Conservation (phyloP, 768 basidiomycete species). For the Russula emetica region DNA sequence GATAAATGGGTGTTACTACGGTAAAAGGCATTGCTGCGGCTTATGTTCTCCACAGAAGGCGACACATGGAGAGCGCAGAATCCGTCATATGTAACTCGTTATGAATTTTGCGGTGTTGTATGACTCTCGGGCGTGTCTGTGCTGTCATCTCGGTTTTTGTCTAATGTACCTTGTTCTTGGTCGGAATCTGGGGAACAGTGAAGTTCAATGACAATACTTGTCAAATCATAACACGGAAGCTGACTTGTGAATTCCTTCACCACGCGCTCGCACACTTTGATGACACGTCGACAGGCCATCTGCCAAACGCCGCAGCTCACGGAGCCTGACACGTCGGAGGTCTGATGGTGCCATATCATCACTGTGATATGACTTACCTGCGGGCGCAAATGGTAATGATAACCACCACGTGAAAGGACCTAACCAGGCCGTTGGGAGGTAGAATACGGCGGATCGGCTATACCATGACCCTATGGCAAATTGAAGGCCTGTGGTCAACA, state of each 20-base stretch:
- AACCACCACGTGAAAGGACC: slow-evolving; percentile 87
- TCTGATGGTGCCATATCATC: background rate
- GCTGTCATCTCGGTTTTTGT: background rate
- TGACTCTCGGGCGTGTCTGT: background rate
- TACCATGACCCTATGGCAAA: slow-evolving; percentile 89
- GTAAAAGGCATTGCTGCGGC: background rate
- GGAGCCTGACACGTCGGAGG: slow-evolving; percentile 53
- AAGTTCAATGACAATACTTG: background rate
- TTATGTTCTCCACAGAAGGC: background rate
- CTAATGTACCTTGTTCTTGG: background rate
- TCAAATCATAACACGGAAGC: background rate
- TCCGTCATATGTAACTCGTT: background rate
- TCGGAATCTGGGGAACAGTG: background rate
- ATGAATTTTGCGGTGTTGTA: background rate
- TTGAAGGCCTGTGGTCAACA: slow-evolving; percentile 82
- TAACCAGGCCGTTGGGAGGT: slow-evolving; percentile 85
- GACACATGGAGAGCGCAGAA: background rate
- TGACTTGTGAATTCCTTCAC: slow-evolving; percentile 24
- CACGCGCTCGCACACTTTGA: slow-evolving; percentile 63
- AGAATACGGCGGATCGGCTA: slow-evolving; percentile 87
- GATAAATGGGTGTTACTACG: background rate
- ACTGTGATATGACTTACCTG: slow-evolving; percentile 47
- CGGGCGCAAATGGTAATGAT: slow-evolving; percentile 86
- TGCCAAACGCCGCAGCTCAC: slow-evolving; percentile 95
- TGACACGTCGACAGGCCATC: slow-evolving; percentile 86